Evolutionary conservation across 495 filamentous ascomycete species (phyloP), one percentile per base, ranked within the genome.

Genomic region (Penicillium maclennaniae): DNA sequence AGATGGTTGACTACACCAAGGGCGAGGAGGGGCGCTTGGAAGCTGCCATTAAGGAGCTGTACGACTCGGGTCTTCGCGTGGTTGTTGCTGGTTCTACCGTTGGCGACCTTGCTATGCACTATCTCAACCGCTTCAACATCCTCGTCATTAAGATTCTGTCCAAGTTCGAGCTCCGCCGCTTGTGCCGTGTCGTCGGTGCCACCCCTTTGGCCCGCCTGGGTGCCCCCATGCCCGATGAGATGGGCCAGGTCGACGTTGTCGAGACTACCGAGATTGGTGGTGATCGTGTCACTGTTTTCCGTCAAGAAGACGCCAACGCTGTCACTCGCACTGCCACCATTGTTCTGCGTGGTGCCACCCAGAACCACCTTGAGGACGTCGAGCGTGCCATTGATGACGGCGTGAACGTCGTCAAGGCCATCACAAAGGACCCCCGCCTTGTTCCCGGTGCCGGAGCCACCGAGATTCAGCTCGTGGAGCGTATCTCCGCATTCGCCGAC

Each of bases 161-260:
- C 70, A 99, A 99, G 75, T 99, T 95, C 69, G 95, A 99, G 72
- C 82, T 97, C 41, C 83, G 92, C 55, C 81, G 95, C 43, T 73
- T 97, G 53, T 99, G 95, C 81, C 85, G 93, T 44, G 95, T 99
- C 28, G 92, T 99, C 28, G 93, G 95, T 47, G 95, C 93, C 40
- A 96, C 91, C 3, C 95, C 95, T 7, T 82, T 99, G 49, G 95
- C 95, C 31, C 86, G 95, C 60, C 81, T 99, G 45, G 95, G 95
- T 48, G 95, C 95, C 8, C 95, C 95, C 25, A 99, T 99, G 95
- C 95, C 95, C 21, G 95, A 99, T 62, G 95, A 99, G 79, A 97
- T 97, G 91, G 95, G 95, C 56, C 86, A 70, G 56, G 79, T 97
- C 53, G 95, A 99, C 72, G 72, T 99, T 25, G 92, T 99, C 17